These are phyloP conservation scores for Ustilago shanxiensis DNA, from an alignment of 1,284 basidiomycete species.

Conservation along the genomic window DNA sequence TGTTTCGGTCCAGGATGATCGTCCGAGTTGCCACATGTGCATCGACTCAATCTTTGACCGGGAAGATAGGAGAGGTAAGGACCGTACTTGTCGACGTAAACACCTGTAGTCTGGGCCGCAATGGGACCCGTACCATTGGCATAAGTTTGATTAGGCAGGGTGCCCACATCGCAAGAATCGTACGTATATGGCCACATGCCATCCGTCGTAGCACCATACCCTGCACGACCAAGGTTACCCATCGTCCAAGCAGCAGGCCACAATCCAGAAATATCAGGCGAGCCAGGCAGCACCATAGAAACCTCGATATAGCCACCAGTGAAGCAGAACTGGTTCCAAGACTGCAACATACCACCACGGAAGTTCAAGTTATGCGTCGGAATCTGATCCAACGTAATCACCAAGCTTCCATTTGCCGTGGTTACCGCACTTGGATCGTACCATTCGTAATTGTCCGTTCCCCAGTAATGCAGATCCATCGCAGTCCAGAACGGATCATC, in stretches of 20 bases:
- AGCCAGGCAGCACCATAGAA: slow-evolving; percentile 57
- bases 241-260: slow-evolving; percentile 68
- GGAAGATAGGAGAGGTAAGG: slow-evolving; percentile 59
- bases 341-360: slow-evolving; percentile 62
- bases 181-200: slow-evolving; percentile 71
- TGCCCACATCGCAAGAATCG: slow-evolving; percentile 68
- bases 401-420: slow-evolving; percentile 54
- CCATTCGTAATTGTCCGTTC: slow-evolving; percentile 62
- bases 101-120: slow-evolving; percentile 61
- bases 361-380: slow-evolving; percentile 65
- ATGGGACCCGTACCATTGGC: slow-evolving; percentile 61
- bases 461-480: slow-evolving; percentile 62
- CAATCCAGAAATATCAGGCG: slow-evolving; percentile 45
- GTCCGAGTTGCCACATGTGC: slow-evolving; percentile 57
- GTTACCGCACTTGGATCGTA: slow-evolving; percentile 63
- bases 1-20: slow-evolving; percentile 67
- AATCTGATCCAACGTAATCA: slow-evolving; percentile 69
- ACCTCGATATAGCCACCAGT: slow-evolving; percentile 70
- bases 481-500: slow-evolving; percentile 70
- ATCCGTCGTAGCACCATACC: slow-evolving; percentile 80
- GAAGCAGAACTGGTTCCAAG: slow-evolving; percentile 69
- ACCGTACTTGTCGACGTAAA: slow-evolving; percentile 57
- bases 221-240: slow-evolving; percentile 79
- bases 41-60: slow-evolving; percentile 63
- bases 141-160: slow-evolving; percentile 64